Base-by-base conservation (phyloP, 2,329 filamentous ascomycete genomes). In the Phaeoacremonium minimum region DNA sequence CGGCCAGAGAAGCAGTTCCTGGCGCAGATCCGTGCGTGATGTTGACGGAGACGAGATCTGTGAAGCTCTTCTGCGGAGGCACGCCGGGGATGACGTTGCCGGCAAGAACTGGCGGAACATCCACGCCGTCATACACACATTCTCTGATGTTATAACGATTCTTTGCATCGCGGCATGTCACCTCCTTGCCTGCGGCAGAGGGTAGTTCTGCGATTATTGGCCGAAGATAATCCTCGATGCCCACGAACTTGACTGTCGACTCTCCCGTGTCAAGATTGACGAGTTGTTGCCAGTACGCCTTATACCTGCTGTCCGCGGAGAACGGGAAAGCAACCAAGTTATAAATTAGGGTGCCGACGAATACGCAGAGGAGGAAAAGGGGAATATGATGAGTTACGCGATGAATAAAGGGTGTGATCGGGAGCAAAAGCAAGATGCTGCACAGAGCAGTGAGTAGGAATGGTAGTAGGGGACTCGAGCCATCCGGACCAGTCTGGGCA, bases 271-370 rank as follows among this genome's bases (percentile, higher is more conserved):
- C 85, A 8, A 95, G 73, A 46, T 95, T 77, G 32, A 96, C 69
- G 8, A 77, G 76, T 56, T 98, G 90, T 33, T 86, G 69, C 58
- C 97, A 96, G 60, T 82, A 94, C 32, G 91, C 72, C 60, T 97
- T 97, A 58, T 95, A 79, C 26, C 87, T 77, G 55, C 82, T 85
- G 41, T 80, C 73, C 15, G 76, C 65, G 1, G 87, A 93, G 61
- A 97, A 97, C 0, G 93, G 93, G 58, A 95, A 96, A 2, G 86
- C 87, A 3, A 77, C 64, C 5, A 96, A 75, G 53, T 94, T 95
- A 67, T 95, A 97, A 38, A 90, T 74, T 18, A 94, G 64, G 2
- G 88, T 94, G 18, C 73, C 86, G 16, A 78, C 52, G 43, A 89
- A 87, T 7, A 95, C 66, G 11, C 83, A 55, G 18, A 94, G 69